phyloP scores from a whole-genome alignment of 164 flowering plant genomes.

The Annona cherimola region DNA sequence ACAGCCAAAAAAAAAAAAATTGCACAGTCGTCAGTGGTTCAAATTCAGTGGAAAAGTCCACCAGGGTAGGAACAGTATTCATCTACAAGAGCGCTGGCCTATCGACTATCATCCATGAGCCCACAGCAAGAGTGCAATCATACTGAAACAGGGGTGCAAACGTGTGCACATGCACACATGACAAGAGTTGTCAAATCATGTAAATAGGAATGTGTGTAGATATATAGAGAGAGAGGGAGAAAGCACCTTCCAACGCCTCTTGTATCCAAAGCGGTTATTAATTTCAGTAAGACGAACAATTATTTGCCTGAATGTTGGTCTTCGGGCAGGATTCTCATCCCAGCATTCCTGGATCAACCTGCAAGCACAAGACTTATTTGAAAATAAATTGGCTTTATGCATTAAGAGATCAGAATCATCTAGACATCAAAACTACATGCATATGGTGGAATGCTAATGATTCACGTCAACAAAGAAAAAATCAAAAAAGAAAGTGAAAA shows the following conservation, averaged over 20 bases:
- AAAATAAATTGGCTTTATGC: not conserved
- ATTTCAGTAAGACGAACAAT: constrained; percentile 56
- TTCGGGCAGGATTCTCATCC: constrained; percentile 61
- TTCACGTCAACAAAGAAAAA: not conserved
- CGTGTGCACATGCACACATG: too few species aligned
- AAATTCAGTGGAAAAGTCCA: too few species aligned
- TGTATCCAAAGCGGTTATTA: constrained; percentile 33
- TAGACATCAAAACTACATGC: not conserved
- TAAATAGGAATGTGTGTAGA: not conserved
- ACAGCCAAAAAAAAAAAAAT: too few species aligned
- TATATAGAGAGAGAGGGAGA: constrained; percentile 3
- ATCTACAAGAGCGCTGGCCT: too few species aligned
- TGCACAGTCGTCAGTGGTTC: too few species aligned
- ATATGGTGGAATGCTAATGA: not conserved
- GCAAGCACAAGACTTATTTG: constrained; percentile 4
- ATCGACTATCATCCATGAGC: too few species aligned
- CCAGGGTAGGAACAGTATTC: too few species aligned
- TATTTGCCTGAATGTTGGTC: constrained; percentile 83
- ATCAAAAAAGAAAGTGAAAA: not conserved
- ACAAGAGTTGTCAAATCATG: too few species aligned
- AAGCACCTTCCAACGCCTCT: constrained; percentile 78
- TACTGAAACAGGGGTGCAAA: too few species aligned
- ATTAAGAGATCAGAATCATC: not conserved
- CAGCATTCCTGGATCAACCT: constrained; percentile 95
- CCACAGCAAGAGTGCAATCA: too few species aligned